Base-by-base conservation (phyloP, 495 filamentous ascomycete species). In the Aspergillus avenaceus region DNA sequence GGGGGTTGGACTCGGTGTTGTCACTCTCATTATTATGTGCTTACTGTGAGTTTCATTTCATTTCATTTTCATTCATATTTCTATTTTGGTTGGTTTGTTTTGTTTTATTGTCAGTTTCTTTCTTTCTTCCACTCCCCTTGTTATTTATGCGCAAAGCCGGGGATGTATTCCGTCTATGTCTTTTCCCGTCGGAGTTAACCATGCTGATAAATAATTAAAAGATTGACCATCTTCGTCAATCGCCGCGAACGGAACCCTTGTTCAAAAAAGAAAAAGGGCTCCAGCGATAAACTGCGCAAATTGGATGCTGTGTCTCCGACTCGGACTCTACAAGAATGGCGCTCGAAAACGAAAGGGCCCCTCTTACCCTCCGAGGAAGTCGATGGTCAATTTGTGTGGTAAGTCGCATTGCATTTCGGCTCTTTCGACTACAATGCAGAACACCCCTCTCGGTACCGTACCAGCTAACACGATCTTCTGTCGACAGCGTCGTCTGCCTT, bases 371-470 rank as follows among this genome's bases (percentile, higher is more conserved):
- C 66, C 4, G 67, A 72, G 31, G 64, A 56, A 16, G 60, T 66
- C 3, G 71, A 70, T 32, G 61, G 60, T n/a, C 67, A 72, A 41
- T 74, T 75, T 58, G 61, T 70, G 12, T 75, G 72, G 72, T 75
- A 60, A 31, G 62, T 59, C 16, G 31, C n/a, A 16, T 34, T 31
- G 28, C 8, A 3, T n/a, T n/a, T n/a, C n/a, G n/a, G n/a, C n/a
- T n/a, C n/a, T n/a, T n/a, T n/a, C n/a, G n/a, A n/a, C n/a, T n/a
- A n/a, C n/a, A n/a, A n/a, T n/a, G n/a, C n/a, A n/a, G n/a, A n/a
- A n/a, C n/a, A n/a, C n/a, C 28, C 9, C 2, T 9, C 8, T 13
- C 28, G 28, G 28, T 31, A 31, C 28, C 28, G 28, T 14, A 27
- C n/a, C 18, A 37, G 21, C 9, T 19, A 27, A 47, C 22, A 19